Base-by-base conservation (phyloP, 1,139 yeast species). In the Geotrichum klebahnii region DNA sequence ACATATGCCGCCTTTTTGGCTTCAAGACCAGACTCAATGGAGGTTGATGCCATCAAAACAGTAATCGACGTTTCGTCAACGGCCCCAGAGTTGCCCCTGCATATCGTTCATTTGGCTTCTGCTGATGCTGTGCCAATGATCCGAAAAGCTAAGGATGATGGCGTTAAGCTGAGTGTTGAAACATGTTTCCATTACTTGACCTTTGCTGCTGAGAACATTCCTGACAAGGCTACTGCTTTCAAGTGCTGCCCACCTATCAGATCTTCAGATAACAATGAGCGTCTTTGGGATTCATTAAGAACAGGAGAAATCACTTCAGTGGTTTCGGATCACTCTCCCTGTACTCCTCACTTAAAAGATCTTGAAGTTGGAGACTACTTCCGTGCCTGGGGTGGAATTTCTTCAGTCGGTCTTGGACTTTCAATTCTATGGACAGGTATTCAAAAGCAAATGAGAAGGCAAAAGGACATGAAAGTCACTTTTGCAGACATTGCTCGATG, bases 231-330 rank as follows among this genome's bases (percentile, higher is more conserved):
- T 19, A 89, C 97, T 2, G 85, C 82, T 61, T 87, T 77, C 75
- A 90, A 90, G 68, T 90, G 97, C 67, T 89, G 96, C 67, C 97
- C 97, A 1, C 97, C 97, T 4, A 88, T 90, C 58, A 77, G 97
- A 58, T 73, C 84, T 1, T 80, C 82, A 55, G 74, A 74, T 42
- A 90, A 89, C 67, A 76, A 92, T 58, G 72, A 76, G 46, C 71
- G 77, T 45, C 74, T 90, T 43, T 90, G 97, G 97, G 71, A 75
- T 47, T 96, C 92, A 0, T 71, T 90, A 46, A 67, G 79, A 48
- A 73, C 74, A 33, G 81, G 79, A 33, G 71, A 81, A 37, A 82
- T 90, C 56, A 78, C 86, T n/a, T 81, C 96, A 1, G 94, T 89
- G 9, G 97, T 90, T 1, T 84, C 95, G 12, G 97, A 90, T 64